Conservation (phyloP, 2,329 filamentous ascomycete genomes). For the Fusarium duplospermum region DNA sequence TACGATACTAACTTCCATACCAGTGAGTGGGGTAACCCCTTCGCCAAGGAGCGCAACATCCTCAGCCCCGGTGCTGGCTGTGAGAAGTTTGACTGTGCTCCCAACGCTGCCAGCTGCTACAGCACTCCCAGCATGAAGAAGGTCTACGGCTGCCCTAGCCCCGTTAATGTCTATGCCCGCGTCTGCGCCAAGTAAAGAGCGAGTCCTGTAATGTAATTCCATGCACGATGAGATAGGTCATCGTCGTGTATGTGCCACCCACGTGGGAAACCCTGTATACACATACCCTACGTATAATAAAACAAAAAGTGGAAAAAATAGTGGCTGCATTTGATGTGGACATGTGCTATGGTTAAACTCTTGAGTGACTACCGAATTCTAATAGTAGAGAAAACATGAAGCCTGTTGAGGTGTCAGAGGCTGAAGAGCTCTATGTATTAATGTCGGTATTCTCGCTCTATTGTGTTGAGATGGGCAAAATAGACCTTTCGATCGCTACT, state of each 20-base stretch:
- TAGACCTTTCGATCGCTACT: neutral
- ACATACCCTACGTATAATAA: neutral
- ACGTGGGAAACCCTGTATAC: neutral
- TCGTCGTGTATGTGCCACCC: neutral
- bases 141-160: slow-evolving; percentile 55
- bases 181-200: slow-evolving; percentile 43
- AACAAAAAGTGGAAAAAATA: neutral
- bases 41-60: slow-evolving; percentile 50
- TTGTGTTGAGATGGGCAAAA: neutral
- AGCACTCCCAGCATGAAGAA: slow-evolving; percentile 52
- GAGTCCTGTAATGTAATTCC: neutral
- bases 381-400: neutral
- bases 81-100: slow-evolving; percentile 52
- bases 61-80: slow-evolving; percentile 53
- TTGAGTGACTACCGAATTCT: neutral
- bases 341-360: neutral
- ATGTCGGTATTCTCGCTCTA: neutral
- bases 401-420: neutral
- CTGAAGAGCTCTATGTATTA: neutral
- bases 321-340: neutral
- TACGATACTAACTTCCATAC: neutral
- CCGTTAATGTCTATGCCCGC: slow-evolving; percentile 50
- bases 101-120: slow-evolving; percentile 53
- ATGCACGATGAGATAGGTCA: neutral
- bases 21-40: slow-evolving; percentile 52